Percentiles rank a stretch among this genome's conserved stretches.
Conservation (phyloP, 148 eudicot genomes). For the Cornus kousa region DNA sequence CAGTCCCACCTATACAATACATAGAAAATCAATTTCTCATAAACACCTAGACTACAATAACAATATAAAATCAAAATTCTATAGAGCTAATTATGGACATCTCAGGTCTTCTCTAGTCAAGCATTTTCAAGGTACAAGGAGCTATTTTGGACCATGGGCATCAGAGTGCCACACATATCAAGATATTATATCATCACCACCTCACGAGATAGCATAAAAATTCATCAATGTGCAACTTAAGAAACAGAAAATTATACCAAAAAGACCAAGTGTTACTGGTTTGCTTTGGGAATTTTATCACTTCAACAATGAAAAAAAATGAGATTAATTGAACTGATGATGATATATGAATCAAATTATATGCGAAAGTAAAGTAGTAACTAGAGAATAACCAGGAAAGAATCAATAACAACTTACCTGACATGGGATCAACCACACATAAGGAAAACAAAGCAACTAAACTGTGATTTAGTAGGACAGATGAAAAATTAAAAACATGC, state of each 20-base stretch:
- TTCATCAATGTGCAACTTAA: not conserved
- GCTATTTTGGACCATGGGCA: not conserved
- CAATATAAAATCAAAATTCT: not conserved
- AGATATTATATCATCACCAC: not conserved
- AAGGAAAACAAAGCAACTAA: not conserved
- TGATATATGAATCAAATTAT: not conserved
- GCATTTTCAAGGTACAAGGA: not conserved
- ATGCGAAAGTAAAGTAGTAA: too few relatives aligned
- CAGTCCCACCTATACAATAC: constrained; percentile 85
- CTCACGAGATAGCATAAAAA: not conserved
- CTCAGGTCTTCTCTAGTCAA: not conserved
- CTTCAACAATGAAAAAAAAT: not conserved
- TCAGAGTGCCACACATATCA: not conserved
- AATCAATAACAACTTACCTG: not conserved
- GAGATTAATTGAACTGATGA: too few relatives aligned
- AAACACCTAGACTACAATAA: not conserved
- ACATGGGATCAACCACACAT: not conserved
- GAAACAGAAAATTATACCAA: not conserved
- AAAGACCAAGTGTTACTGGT: not conserved
- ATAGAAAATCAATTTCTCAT: constrained; percentile 6
- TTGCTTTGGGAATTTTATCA: not conserved
- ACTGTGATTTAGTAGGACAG: not conserved
- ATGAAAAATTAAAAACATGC: not conserved
- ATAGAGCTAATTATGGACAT: not conserved
- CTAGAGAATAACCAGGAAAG: not conserved